A percentile compares a stretch with the other conserved stretches of the same genome.
Evolutionary conservation across 2,329 filamentous ascomycete species (phyloP).

Genomic region (Tolypocladium cylindrosporum): DNA sequence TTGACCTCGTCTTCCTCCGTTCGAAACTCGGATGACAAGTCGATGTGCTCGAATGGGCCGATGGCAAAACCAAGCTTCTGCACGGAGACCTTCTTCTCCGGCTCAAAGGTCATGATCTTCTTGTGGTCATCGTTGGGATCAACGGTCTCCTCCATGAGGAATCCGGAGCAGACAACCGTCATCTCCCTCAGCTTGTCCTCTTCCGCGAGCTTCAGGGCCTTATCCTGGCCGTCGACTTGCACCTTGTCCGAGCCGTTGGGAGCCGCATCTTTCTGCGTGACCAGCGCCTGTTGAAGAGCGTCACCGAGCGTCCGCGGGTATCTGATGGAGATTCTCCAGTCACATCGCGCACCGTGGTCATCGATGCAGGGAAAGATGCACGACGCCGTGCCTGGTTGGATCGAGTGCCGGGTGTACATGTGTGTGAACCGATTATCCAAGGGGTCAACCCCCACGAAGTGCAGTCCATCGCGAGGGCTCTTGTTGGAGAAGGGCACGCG

Average conservation of each 20-base stretch:
- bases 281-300: conserved; percentile 43
- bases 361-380: conserved; percentile 93
- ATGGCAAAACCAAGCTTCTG: conserved; percentile 90
- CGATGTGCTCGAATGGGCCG: conserved; percentile 89
- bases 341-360: conserved; percentile 67
- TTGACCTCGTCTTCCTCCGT: conserved; percentile 88
- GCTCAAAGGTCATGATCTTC: conserved; percentile 80
- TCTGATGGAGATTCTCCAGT: conserved; percentile 82
- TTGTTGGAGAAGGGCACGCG: conserved; percentile 68
- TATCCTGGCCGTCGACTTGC: conserved; percentile 30
- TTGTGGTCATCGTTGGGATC: conserved; percentile 69
- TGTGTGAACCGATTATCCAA: conserved; percentile 80
- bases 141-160: conserved; percentile 71
- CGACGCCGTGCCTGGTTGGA: conserved; percentile 68
- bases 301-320: conserved; percentile 82
- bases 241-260: conserved; percentile 22
- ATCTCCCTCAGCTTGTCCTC: conserved; percentile 86
- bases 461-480: conserved; percentile 73
- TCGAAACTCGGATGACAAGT: conserved; percentile 74
- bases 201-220: conserved; percentile 42
- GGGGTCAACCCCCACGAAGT: conserved; percentile 79
- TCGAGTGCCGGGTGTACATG: conserved; percentile 75
- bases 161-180: conserved; percentile 83
- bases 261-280: conserved; percentile 26
- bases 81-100: conserved; percentile 64